Base-by-base conservation (phyloP, 176 grass and related monocot genomes). In the Oropetium thomaeum region DNA sequence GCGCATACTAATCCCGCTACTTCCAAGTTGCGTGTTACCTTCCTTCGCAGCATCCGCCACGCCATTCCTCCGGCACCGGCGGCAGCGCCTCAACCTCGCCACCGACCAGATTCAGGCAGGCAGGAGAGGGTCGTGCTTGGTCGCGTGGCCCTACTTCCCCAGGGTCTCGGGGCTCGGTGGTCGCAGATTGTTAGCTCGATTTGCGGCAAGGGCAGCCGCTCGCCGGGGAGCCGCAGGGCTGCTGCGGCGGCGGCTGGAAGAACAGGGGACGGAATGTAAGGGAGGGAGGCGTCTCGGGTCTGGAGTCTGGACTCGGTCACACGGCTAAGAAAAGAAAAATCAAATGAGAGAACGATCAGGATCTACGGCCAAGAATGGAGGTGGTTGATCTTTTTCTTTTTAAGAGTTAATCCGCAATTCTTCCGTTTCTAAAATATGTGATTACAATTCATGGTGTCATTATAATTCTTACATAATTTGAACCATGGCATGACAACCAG, bases 31-130 rank as follows among this genome's bases (percentile, higher is more conserved):
- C 45, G 2, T 3, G 27, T 23, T 59, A 88, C 89, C 85, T 86
- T 88, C 74, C 76, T 82, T 8, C 58, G 75, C 45, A 92, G 70
- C 72, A 88, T 31, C 82, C 82, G 66, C 82, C 85, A 86, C 41
- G 86, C 85, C 86, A 92, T 90, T 69, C 55, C 45, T 65, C 47
- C 32, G 10, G 65, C 23, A 14, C 43, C 31, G 8, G 19, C 12
- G 58, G 23, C 23, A 8, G n/a, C 27, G 41, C 33, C 70, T 53
- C 29, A 1, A 10, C 29, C 28, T 23, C 12, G 28, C 20, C 28
- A 32, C 35, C 70, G 49, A 44, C 70, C 35, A 65, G 79, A 65
- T 63, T 82, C 60, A 31, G 37, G 31, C 22, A 27, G 15, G 14
- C 13, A 47, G 14, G 44, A 13, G 61, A 45, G 37, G 17, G 29